These are phyloP conservation scores for Parasarocladium wereldwijsianum DNA, from an alignment of 2,329 filamentous ascomycete species.

Conservation along the genomic window DNA sequence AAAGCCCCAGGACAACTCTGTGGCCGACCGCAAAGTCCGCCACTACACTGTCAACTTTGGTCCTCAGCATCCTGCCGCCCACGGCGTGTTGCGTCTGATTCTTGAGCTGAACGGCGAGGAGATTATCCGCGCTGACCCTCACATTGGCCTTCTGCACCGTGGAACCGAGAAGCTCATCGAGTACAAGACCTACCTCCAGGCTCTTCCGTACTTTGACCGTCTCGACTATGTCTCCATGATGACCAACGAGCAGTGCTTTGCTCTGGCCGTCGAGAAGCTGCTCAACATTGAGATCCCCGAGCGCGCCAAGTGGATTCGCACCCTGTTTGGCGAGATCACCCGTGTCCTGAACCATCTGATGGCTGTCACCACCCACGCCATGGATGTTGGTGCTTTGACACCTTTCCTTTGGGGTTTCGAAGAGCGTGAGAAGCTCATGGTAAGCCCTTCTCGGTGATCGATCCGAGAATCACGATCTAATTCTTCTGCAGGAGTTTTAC, in stretches of 20 bases:
- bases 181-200: slow-evolving; percentile 98
- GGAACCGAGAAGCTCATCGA: slow-evolving; percentile 99
- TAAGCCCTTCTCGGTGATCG: slow-evolving; percentile 27
- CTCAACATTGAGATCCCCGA: slow-evolving; percentile 93
- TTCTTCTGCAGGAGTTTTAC: slow-evolving; percentile 92
- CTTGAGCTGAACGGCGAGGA: slow-evolving; percentile 96
- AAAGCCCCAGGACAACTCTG: slow-evolving; percentile 30
- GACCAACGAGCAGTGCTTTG: slow-evolving; percentile 98
- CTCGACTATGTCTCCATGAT: slow-evolving; percentile 99
- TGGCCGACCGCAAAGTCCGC: slow-evolving; percentile 67
- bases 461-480: no score
- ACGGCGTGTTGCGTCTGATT: slow-evolving; percentile 95
- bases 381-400: slow-evolving; percentile 96
- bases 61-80: slow-evolving; percentile 93
- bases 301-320: slow-evolving; percentile 92
- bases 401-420: slow-evolving; percentile 99
- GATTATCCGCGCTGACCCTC: slow-evolving; percentile 89
- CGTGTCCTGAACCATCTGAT: slow-evolving; percentile 93
- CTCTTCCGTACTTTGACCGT: slow-evolving; percentile 95
- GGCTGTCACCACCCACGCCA: slow-evolving; percentile 92
- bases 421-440: slow-evolving; percentile 99
- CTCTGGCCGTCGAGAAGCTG: slow-evolving; percentile 92
- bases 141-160: slow-evolving; percentile 89
- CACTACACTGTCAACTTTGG: slow-evolving; percentile 99
- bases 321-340: slow-evolving; percentile 89